These are phyloP conservation scores for Apiospora koreana DNA, from an alignment of 2,329 filamentous ascomycete species.

Conservation along the genomic window DNA sequence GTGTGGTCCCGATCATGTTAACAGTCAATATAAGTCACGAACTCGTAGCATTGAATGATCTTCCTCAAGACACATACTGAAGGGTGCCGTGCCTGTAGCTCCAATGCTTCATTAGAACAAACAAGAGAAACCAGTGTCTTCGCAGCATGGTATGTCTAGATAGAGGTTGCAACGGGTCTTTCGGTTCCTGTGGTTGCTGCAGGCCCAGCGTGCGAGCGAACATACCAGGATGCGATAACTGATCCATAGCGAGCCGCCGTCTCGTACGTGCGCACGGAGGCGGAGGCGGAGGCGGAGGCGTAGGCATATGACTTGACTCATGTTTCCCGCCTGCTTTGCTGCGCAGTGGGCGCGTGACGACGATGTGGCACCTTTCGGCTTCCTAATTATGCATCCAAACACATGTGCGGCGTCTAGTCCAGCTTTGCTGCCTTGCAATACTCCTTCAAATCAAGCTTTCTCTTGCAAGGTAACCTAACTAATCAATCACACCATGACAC, in stretches of 20 bases:
- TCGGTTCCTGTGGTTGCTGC: not conserved
- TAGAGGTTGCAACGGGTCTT: not conserved
- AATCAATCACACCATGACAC: not conserved
- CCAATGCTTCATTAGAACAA: not conserved
- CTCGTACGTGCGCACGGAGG: not conserved
- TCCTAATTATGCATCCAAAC: not conserved
- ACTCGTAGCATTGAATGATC: not conserved
- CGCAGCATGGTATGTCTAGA: not conserved
- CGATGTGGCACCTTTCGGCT: not conserved
- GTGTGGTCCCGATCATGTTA: not conserved
- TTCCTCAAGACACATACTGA: not conserved
- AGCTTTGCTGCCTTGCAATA: not conserved
- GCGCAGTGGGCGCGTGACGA: not conserved
- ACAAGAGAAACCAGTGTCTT: not conserved
- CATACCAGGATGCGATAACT: no score
- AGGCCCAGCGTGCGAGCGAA: not conserved
- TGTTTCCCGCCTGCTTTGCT: not conserved
- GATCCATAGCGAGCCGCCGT: not conserved
- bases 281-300: not conserved
- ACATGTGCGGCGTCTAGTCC: not conserved
- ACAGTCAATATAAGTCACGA: not conserved
- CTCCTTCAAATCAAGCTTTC: not conserved
- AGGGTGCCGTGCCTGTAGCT: not conserved
- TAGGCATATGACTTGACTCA: not conserved
- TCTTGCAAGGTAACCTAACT: not conserved